These are phyloP conservation scores for Nakaseomyces nivariensis DNA, from an alignment of 1,139 yeast genomes.

Conservation along the genomic window DNA sequence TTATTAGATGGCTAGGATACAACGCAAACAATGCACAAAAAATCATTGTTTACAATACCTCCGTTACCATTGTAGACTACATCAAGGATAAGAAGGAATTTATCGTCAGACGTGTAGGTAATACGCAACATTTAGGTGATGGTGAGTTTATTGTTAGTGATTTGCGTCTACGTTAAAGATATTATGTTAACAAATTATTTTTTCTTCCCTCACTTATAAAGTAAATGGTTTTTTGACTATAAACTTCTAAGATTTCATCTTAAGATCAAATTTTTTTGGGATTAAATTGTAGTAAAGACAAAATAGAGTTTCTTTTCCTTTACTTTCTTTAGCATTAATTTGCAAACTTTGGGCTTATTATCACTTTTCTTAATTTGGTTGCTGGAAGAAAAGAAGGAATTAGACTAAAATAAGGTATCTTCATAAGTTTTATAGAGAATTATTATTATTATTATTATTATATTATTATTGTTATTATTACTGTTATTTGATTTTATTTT, in stretches of 20 bases:
- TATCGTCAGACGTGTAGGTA: slow-evolving; percentile 43
- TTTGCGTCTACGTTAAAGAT: slow-evolving; percentile 33
- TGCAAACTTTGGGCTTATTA: not conserved
- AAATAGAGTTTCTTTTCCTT: too few relatives aligned
- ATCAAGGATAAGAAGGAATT: slow-evolving; percentile 34
- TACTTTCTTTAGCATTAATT: too few relatives aligned
- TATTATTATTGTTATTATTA: not conserved
- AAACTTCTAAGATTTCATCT: too few relatives aligned
- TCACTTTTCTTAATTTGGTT: not conserved
- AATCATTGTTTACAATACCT: slow-evolving; percentile 60
- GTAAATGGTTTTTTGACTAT: too few relatives aligned
- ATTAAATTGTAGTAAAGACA: too few relatives aligned
- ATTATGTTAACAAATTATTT: not conserved
- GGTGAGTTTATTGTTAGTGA: slow-evolving; percentile 44
- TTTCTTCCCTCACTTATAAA: too few relatives aligned
- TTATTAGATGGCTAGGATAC: slow-evolving; percentile 36
- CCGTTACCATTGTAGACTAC: slow-evolving; percentile 55
- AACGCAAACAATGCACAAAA: slow-evolving; percentile 32
- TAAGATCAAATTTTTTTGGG: too few relatives aligned
- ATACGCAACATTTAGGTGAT: slow-evolving; percentile 54
- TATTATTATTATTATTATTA: not conserved
- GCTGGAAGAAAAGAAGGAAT: not conserved
- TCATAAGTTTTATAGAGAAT: not conserved
- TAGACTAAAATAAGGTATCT: not conserved
- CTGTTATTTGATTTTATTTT: not conserved